Percentiles rank a stretch among this genome's conserved stretches.
Conservation (phyloP, 2,329 filamentous ascomycete genomes). For the Sporothrix pseudoabietina region DNA sequence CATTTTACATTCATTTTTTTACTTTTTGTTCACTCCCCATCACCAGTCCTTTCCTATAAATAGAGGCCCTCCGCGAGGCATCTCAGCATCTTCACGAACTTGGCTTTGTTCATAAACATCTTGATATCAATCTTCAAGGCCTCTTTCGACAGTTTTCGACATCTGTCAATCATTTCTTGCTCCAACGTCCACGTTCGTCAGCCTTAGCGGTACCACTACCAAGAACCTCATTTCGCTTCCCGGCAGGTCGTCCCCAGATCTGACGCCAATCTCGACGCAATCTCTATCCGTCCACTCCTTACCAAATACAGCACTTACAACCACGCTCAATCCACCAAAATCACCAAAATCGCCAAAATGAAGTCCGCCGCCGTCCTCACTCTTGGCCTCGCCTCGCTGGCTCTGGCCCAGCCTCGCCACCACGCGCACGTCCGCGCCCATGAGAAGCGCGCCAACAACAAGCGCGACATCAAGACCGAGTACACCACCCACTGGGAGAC, state of each 20-base stretch:
- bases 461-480: slow-evolving; percentile 51
- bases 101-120: background rate
- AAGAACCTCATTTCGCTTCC: slow-evolving; percentile 21
- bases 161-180: background rate
- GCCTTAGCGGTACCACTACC: slow-evolving; percentile 4
- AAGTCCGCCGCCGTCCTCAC: slow-evolving; percentile 47
- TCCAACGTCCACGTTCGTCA: background rate
- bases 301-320: background rate
- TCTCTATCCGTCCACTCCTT: slow-evolving; percentile 27
- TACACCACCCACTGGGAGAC: slow-evolving; percentile 55
- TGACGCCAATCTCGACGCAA: slow-evolving; percentile 31
- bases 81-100: background rate
- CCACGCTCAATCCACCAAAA: background rate
- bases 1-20: slow-evolving; percentile 13
- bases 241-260: slow-evolving; percentile 15
- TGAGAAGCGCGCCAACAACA: slow-evolving; percentile 46
- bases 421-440: slow-evolving; percentile 45
- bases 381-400: slow-evolving; percentile 48
- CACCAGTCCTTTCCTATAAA: background rate
- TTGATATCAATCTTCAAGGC: background rate
- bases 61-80: slow-evolving; percentile 10
- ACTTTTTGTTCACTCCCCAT: background rate
- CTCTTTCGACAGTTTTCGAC: background rate
- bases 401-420: slow-evolving; percentile 55
- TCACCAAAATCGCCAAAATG: slow-evolving; percentile 41